Evolutionary conservation across 805 yeast species (phyloP), one percentile per base, ranked within the genome.

Genomic region (Maudiozyma pseudohumilis): DNA sequence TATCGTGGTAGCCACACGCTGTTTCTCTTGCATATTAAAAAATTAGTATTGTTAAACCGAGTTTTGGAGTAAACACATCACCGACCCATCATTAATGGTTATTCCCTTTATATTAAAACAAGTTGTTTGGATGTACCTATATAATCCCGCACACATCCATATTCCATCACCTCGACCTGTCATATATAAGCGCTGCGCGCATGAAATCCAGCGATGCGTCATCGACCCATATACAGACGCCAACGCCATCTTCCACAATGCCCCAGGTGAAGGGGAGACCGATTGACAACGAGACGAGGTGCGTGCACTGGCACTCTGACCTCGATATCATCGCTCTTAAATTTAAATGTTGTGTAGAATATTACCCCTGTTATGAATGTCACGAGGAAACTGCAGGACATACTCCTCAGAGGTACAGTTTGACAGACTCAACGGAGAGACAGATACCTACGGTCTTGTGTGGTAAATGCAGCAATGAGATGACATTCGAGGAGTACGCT

Each of bases 241-340:
- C n/a, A n/a, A n/a, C n/a, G n/a, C n/a, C n/a, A n/a, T n/a, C n/a
- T 24, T 24, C 16, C 8, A 23, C 17, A 17, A 37, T 23, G 20
- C 15, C 25, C 16, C 11, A 20, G 10, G 28, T 42, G 6, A 12
- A 8, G 6, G 63, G 64, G 2, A 35, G 36, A 6, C 29, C 44
- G 2, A 46, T 57, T 4, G 64, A 60, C 36, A 35, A 42, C 1
- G 37, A 51, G 33, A 47, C 57, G 2, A 38, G 64, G 10, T 60
- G 64, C 36, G 41, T 40, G 11, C 64, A 60, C 41, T 60, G 63
- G 63, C 44, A 59, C 22, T 45, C 56, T 1, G 41, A 41, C 5
- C 29, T 50, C 17, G 64, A 60, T 39, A 45, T 60, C 3, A 44
- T 60, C 1, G 57, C 61, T 16, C 34, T 60, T 16, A 54, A 52